phyloP scores from a whole-genome alignment of 495 filamentous ascomycete species.

The Penicillium pulvis region DNA sequence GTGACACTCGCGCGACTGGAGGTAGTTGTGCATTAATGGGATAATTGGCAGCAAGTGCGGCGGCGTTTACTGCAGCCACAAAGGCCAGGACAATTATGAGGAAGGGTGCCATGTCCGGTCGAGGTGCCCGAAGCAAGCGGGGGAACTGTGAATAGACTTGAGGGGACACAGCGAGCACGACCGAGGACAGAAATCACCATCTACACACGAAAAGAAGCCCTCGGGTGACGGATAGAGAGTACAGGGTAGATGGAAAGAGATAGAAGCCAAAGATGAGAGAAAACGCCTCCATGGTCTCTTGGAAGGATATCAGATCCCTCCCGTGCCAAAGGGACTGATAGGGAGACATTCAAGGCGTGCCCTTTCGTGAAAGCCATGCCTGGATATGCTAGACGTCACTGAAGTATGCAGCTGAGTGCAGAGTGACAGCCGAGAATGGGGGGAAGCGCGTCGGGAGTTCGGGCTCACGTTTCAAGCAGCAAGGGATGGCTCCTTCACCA shows the following conservation, averaged over 20 bases:
- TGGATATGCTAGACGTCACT: conserved; percentile 50
- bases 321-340: conserved; percentile 39
- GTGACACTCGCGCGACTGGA: conserved; percentile 66
- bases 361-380: conserved; percentile 47
- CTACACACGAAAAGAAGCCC: conserved; percentile 13
- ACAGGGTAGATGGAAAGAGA: conserved; percentile 21
- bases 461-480: conserved; percentile 41
- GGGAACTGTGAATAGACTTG: conserved; percentile 15
- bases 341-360: conserved; percentile 39
- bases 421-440: conserved; percentile 34
- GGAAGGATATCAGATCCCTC: conserved; percentile 26
- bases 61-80: conserved; percentile 40
- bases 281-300: conserved; percentile 27
- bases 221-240: conserved; percentile 15
- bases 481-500: conserved; percentile 39
- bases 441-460: conserved; percentile 17
- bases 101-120: conserved; percentile 34
- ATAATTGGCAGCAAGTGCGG: conserved; percentile 55
- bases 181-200: conserved; percentile 6
- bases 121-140: conserved; percentile 17
- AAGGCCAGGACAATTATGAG: conserved; percentile 35
- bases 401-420: conserved; percentile 42
- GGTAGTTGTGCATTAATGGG: conserved; percentile 79
- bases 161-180: conserved; percentile 23
- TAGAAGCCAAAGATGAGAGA: conserved; percentile 16